Base-by-base conservation (phyloP, 805 yeast species). In the Nakazawaea pomicola region DNA sequence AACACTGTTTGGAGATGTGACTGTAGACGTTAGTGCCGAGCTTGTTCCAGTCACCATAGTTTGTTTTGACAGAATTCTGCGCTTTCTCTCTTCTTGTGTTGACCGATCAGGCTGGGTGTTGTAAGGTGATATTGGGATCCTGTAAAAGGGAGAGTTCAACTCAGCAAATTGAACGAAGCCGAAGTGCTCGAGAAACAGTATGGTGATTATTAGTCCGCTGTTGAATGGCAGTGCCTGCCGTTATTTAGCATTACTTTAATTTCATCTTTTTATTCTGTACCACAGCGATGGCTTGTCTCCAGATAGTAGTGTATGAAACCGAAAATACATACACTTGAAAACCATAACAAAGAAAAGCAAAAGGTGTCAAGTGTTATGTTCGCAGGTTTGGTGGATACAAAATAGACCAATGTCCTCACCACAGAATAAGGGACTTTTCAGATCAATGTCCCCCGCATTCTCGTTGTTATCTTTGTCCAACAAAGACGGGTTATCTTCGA, bases 401-500 rank as follows among this genome's bases (percentile, higher is more conserved):
- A n/a, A n/a, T n/a, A n/a, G n/a, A n/a, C n/a, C n/a, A 55, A 71
- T 60, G 68, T 54, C 63, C 7, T 39, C 54, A 29, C 54, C 58
- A 17, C 18, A 31, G 23, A 17, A 24, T 19, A 15, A 24, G 15
- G 29, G 46, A 49, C 47, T 54, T 24, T 40, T 56, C 16, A 41
- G 54, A 28, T 47, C 57, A 8, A 55, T 56, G 58, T 50, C 61
- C 5, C 61, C 63, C 11, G 43, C 56, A 25, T 56, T 61, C 9
- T 44, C 57, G 19, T 21, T 56, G 19, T 44, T 42, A 11, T 23
- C 43, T 9, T n/a, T 18, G 9, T 30, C 34, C 25, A 38, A 29
- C 7, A 29, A 40, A 18, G 52, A 47, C 31, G 57, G 56, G 40
- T 48, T 75, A 53, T 74, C 71, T 40, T 61, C 89, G 1, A 78